Evolutionary conservation across 2,329 filamentous ascomycete genomes (phyloP), one percentile per base, ranked within the genome.

Genomic region (Penicillium crustosum): DNA sequence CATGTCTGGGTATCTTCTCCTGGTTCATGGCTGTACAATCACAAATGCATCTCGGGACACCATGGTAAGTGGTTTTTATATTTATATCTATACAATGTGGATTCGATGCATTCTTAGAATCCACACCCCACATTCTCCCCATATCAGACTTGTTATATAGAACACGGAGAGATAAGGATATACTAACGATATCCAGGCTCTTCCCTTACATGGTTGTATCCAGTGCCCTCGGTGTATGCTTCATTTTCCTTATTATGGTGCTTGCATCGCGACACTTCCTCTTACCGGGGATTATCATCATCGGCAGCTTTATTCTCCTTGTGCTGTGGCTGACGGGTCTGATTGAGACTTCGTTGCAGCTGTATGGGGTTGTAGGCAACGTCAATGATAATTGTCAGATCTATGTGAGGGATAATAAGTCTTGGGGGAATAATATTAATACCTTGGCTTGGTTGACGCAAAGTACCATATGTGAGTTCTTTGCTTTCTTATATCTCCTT

Each of bases 361-460:
- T 88, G 17, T 88, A 86, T 66, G 82, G 83, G 0, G 74, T 78
- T 4, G 73, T 75, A 9, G 80, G 79, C 39, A 83, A 85, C 58
- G 81, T 88, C 61, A 83, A 82, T 70, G 77, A 79, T 59, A 84
- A 83, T 66, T 88, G 85, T 70, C 79, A 83, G 67, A 80, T 77
- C 44, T 87, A 82, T 66, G 81, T 86, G 39, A 74, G 77, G 43
- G 75, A 79, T 42, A 74, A 79, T 58, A 70, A 73, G 43, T 73
- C 72, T 29, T 75, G 68, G 15, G 83, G 83, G 5, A 73, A 83
- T 57, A 81, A 72, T 58, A 69, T 82, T 39, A 75, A 84, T 62
- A 86, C 86, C 3, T 69, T 87, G 65, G 85, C 84, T 31, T 88
- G 82, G 79, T 68, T 88, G 73, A 81, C 85, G 69, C 85, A 87